phyloP scores from a whole-genome alignment of 345 rosid genomes.

The Garcia nutans region DNA sequence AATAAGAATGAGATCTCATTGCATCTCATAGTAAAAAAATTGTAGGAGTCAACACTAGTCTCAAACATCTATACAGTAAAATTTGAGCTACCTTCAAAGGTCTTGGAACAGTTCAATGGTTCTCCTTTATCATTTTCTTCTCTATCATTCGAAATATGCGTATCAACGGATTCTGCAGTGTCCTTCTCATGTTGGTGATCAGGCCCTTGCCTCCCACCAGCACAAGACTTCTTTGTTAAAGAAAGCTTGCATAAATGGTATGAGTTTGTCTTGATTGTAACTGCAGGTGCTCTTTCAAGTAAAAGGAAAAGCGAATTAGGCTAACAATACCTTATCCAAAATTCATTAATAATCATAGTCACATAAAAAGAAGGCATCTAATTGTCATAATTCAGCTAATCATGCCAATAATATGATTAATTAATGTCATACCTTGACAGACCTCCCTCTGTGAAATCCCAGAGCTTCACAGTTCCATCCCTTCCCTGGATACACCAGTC shows the following conservation, averaged over 20 bases:
- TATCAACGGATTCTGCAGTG: constrained; percentile 23
- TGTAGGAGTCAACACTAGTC: neutral
- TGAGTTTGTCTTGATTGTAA: constrained; percentile 58
- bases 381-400: neutral
- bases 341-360: neutral
- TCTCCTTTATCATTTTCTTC: constrained; percentile 23
- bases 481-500: constrained; percentile 71
- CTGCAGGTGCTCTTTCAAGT: constrained; percentile 52
- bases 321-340: neutral
- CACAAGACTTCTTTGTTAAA: constrained; percentile 53
- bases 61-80: neutral
- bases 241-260: constrained; percentile 97
- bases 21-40: neutral
- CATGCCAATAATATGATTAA: neutral
- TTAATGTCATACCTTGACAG: constrained; percentile 55
- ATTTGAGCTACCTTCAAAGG: constrained; percentile 40
- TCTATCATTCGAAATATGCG: constrained; percentile 27
- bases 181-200: constrained; percentile 26
- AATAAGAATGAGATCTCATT: neutral
- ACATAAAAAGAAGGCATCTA: neutral
- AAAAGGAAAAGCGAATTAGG: neutral
- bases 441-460: constrained; percentile 85
- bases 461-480: constrained; percentile 91
- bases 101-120: constrained; percentile 29
- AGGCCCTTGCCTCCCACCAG: constrained; percentile 26